Evolutionary conservation across 352 stramenopile species (phyloP).

Genomic region (Pythium monospermum): DNA sequence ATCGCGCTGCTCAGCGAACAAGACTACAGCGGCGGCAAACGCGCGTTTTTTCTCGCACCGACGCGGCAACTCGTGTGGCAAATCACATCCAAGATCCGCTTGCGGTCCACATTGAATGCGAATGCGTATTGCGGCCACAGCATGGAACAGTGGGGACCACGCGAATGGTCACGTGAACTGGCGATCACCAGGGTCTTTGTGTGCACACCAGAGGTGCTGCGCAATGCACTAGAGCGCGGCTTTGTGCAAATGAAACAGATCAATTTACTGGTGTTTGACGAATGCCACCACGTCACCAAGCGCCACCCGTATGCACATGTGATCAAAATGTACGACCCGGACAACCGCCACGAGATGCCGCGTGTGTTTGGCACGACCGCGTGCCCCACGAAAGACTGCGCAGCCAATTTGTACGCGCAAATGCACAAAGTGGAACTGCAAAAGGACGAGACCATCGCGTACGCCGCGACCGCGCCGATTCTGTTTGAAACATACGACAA

Average conservation of each 20-base stretch:
- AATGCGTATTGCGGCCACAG: conserved; percentile 45
- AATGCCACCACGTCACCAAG: conserved; percentile 88
- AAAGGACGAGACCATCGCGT: conserved; percentile 42
- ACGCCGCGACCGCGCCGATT: conserved; percentile 64
- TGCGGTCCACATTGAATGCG: conserved; percentile 51
- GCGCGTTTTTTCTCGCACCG: conserved; percentile 78
- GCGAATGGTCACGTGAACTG: conserved; percentile 58
- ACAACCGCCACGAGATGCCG: conserved; percentile 25
- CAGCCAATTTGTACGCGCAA: conserved; percentile 58
- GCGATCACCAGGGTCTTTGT: conserved; percentile 66
- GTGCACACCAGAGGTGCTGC: conserved; percentile 83
- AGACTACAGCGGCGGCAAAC: conserved; percentile 57
- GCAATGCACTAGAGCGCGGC: conserved; percentile 78
- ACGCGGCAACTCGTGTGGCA: conserved; percentile 80
- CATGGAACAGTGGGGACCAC: conserved; percentile 58
- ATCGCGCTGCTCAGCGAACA: conserved; percentile 72
- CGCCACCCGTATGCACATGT: conserved; percentile 87
- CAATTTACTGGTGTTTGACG: conserved; percentile 88
- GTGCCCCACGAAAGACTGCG: conserved; percentile 47
- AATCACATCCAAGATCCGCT: conserved; percentile 69
- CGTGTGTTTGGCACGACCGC: conserved; percentile 86
- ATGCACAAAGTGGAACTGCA: conserved; percentile 69
- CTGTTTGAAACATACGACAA: conserved; percentile 52
- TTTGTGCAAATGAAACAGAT: conserved; percentile 74
- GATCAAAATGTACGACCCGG: conserved; percentile 76